A percentile compares a stretch with the other conserved stretches of the same genome.
These are phyloP conservation scores for Simplicillium sp. DNA, from an alignment of 2,329 filamentous ascomycete species.

Conservation along the genomic window DNA sequence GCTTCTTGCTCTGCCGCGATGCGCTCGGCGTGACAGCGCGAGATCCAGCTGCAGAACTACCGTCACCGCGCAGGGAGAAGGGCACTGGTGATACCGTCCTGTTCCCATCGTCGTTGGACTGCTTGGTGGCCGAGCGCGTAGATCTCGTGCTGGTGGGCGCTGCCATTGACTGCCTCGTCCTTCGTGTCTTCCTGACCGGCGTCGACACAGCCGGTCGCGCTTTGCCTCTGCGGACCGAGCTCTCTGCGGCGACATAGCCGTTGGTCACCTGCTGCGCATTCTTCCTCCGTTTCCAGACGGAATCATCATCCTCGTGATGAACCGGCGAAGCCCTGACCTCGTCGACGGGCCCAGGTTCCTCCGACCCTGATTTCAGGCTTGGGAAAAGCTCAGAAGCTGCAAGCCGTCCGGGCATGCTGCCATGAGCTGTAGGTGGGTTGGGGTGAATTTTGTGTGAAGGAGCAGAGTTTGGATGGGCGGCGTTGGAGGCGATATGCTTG, in stretches of 20 bases:
- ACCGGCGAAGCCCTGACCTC: conserved; percentile 14
- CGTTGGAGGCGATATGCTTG: conserved; percentile 24
- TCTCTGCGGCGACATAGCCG: conserved; percentile 22
- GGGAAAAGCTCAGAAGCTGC: conserved; percentile 21
- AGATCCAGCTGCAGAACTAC: conserved; percentile 39
- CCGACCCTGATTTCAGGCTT: conserved; percentile 14
- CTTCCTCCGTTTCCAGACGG: conserved; percentile 23
- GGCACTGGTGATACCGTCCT: conserved; percentile 42
- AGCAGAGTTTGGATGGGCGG: conserved; percentile 26
- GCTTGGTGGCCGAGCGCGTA: conserved; percentile 42
- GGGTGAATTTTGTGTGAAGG: conserved; percentile 8
- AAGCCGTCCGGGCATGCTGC: conserved; percentile 31
- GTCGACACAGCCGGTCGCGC: conserved; percentile 17
- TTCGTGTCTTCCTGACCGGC: conserved; percentile 21
- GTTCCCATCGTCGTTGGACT: conserved; percentile 45
- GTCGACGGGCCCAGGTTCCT: background rate
- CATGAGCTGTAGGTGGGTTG: conserved; percentile 12
- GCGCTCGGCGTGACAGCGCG: conserved; percentile 51
- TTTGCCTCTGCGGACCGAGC: conserved; percentile 24
- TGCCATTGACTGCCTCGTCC: conserved; percentile 24
- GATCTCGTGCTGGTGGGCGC: conserved; percentile 27
- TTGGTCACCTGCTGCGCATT: conserved; percentile 30
- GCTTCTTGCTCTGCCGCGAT: conserved; percentile 48
- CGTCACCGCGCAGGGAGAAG: conserved; percentile 37
- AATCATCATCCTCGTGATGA: conserved; percentile 18